A percentile compares a stretch with the other conserved stretches of the same genome.
These are phyloP conservation scores for Apiospora arundinis DNA, from an alignment of 2,329 filamentous ascomycete species.

Conservation along the genomic window DNA sequence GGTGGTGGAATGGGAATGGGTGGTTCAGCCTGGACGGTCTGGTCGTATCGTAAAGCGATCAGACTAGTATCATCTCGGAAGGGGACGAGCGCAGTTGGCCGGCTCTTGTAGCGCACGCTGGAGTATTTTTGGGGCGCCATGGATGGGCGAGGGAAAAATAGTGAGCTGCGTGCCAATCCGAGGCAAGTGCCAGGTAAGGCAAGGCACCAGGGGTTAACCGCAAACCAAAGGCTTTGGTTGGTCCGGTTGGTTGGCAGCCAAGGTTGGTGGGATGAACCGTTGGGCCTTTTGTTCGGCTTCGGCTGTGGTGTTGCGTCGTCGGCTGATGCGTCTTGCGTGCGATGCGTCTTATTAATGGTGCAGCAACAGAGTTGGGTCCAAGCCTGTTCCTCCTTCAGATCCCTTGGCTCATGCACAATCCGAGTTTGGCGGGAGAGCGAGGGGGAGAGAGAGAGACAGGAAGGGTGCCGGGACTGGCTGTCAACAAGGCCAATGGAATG, in stretches of 20 bases:
- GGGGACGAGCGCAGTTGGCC: constrained; percentile 43
- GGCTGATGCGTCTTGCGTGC: neutral
- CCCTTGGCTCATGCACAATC: neutral
- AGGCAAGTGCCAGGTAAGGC: constrained; percentile 9
- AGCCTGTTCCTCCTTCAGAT: neutral
- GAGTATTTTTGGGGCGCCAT: constrained; percentile 49
- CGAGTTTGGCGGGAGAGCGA: neutral
- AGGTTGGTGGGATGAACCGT: constrained; percentile 18
- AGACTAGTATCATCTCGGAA: constrained; percentile 58
- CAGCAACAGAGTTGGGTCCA: constrained; percentile 3
- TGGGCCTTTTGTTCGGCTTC: constrained; percentile 7
- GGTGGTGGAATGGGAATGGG: constrained; percentile 59
- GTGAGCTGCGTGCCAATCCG: neutral
- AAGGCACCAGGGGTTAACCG: neutral
- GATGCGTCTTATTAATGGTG: constrained; percentile 1
- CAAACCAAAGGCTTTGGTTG: constrained; percentile 2
- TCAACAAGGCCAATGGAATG: constrained; percentile 10
- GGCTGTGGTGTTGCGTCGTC: neutral
- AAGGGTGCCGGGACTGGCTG: neutral
- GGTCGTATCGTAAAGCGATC: constrained; percentile 66
- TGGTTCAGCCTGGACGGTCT: constrained; percentile 62
- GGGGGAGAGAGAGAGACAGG: neutral
- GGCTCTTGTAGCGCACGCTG: constrained; percentile 51
- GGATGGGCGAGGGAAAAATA: neutral
- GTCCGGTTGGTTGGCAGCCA: neutral